Evolutionary conservation across 179 eudicot genomes (phyloP), one percentile per base, ranked within the genome.

Genomic region (Monotropa hypopitys): DNA sequence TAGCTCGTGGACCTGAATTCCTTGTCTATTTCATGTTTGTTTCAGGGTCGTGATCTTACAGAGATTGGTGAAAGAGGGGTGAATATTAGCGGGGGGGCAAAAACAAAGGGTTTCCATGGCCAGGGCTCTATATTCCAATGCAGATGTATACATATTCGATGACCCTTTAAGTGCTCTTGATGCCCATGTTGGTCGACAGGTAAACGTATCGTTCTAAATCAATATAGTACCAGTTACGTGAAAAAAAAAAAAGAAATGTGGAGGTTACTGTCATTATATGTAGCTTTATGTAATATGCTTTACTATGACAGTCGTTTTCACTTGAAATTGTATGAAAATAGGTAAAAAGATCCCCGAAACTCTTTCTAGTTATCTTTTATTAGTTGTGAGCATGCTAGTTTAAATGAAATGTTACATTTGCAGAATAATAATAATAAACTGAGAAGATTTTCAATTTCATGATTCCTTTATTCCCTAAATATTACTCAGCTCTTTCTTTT

Each of bases 51-150:
- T 79, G 98, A 94, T 88, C 93, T 92, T 65, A 94, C 97, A 32
- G 99, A 95, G 83, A 95, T 95, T 83, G 99, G 98, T 66, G 98
- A 94, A 89, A 86, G 98, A 80, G 98, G 98, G 80, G 99, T 95
- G 70, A 95, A 91, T 74, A 95, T 95, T 65, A 95, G 99, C 56
- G 99, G 99, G 68, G 68, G 99, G 99, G 54, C 99, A 95, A 79
- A 95, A 92, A 85, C 99, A 95, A 86, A 89, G 99, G 84, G 97
- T 95, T 72, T 95, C 99, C 42, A 88, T 95, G 93, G 99, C 99
- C 71, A 84, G 98, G 75, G 98, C 98, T 84, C 95, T 94, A 40
- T 94, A 94, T 85, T 88, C 98, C 32, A 71, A 91, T 70, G 87
- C 98, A 75, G 98, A 92, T 89, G 92, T 94, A 54, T 94, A 81